A percentile compares a stretch with the other conserved stretches of the same genome.
Conservation (phyloP, 257 asterid genomes). For the Solanum piurae region DNA sequence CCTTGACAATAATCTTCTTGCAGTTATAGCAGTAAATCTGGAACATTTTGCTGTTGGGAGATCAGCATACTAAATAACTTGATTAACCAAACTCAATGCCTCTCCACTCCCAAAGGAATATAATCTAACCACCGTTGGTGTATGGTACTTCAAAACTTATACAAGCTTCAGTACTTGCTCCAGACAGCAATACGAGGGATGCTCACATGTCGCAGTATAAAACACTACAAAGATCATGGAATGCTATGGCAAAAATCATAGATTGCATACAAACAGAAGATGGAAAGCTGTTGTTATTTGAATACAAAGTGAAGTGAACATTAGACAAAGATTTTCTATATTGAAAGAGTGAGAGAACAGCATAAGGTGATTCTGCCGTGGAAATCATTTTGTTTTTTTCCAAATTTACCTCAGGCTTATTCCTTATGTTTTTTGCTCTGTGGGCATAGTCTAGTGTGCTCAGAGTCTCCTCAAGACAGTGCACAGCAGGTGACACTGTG, state of each 20-base stretch:
- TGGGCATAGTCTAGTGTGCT: constrained; percentile 89
- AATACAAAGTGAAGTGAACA: neutral
- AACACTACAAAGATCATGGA: neutral
- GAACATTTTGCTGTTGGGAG: neutral
- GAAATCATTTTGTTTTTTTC: neutral
- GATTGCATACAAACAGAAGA: neutral
- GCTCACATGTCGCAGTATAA: neutral
- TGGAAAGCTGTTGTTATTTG: neutral
- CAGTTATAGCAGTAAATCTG: neutral
- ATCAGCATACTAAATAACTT: neutral
- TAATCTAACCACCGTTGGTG: neutral
- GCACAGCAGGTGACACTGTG: constrained; percentile 91
- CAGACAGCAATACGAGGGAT: neutral
- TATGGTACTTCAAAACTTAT: neutral
- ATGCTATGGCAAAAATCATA: neutral
- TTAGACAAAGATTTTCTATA: neutral
- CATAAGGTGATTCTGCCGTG: neutral
- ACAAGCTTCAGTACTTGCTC: neutral
- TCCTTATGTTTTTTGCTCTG: constrained; percentile 81
- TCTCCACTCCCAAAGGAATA: neutral
- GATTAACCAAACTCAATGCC: neutral
- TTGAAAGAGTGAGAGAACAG: neutral
- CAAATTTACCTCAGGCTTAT: constrained; percentile 70
- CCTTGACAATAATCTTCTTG: neutral
- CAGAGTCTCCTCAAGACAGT: constrained; percentile 88